Evolutionary conservation across 108 stramenopile species (phyloP).

Genomic region (Cyclotella baltica): DNA sequence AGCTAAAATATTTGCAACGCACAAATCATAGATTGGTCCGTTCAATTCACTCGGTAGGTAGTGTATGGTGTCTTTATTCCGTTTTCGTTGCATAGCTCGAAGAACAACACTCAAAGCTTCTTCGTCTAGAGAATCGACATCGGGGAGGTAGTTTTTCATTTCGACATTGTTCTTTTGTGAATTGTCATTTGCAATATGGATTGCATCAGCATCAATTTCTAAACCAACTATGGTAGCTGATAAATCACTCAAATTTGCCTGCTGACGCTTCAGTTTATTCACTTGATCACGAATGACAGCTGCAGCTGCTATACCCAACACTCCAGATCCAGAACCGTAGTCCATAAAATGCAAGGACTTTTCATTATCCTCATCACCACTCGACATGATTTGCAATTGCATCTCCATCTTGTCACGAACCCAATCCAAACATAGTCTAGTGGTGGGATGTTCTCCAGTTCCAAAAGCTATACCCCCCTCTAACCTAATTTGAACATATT

Average conservation of each 20-base stretch:
- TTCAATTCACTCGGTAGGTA: constrained; percentile 57
- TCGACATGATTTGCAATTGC: constrained; percentile 8
- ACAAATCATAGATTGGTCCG: constrained; percentile 69
- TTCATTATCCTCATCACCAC: constrained; percentile 4
- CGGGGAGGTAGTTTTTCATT: constrained; percentile 77
- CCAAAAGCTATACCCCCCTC: constrained; percentile 90
- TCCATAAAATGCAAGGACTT: constrained; percentile 61
- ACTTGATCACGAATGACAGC: constrained; percentile 51
- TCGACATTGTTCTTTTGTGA: constrained; percentile 63
- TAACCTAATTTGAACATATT: constrained; percentile 59
- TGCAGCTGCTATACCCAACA: constrained; percentile 85
- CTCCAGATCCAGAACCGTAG: constrained; percentile 84
- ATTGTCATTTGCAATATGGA: constrained; percentile 80
- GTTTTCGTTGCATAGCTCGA: constrained; percentile 62
- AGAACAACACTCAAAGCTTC: constrained; percentile 72
- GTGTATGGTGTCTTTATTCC: constrained; percentile 41
- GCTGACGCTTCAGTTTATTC: constrained; percentile 3
- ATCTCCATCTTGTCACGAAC: constrained; percentile 47
- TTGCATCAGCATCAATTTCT: constrained; percentile 86
- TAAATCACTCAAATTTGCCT: not conserved
- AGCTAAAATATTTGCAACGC: constrained; percentile 85
- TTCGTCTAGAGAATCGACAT: constrained; percentile 61
- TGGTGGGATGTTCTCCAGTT: constrained; percentile 90
- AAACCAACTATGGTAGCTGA: constrained; percentile 65
- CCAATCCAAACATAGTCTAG: constrained; percentile 80